Conservation (phyloP, 2,329 filamentous ascomycete species). For the Aspergillus hortae region DNA sequence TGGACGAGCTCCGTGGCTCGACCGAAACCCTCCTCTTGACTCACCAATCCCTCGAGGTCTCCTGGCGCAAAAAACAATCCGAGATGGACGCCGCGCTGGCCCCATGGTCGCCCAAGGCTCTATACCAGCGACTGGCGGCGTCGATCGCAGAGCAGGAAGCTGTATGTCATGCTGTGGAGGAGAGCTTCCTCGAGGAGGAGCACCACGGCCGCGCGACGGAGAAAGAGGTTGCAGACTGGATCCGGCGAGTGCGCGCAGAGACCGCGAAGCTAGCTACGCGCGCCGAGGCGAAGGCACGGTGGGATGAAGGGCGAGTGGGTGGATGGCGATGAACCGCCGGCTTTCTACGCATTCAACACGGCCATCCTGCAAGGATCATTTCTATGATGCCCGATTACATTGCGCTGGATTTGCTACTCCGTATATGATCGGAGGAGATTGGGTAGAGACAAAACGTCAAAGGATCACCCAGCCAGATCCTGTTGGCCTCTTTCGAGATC, state of each 20-base stretch:
- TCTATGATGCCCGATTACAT: too few relatives aligned
- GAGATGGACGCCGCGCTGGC: slow-evolving; percentile 83
- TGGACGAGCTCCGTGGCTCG: slow-evolving; percentile 55
- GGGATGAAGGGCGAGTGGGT: slow-evolving; percentile 93
- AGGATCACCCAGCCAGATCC: slow-evolving; percentile 9
- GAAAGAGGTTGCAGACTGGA: slow-evolving; percentile 81
- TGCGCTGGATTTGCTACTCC: too few relatives aligned
- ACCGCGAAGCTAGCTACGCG: slow-evolving; percentile 75
- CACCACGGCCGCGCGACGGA: slow-evolving; percentile 60
- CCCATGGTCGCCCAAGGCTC: slow-evolving; percentile 78
- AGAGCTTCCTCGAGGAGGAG: slow-evolving; percentile 77
- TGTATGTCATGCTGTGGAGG: slow-evolving; percentile 78
- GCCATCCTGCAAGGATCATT: too few relatives aligned
- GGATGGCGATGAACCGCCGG: slow-evolving; percentile 71
- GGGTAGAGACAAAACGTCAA: too few relatives aligned
- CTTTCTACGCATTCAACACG: too few relatives aligned
- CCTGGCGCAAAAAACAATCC: slow-evolving; percentile 82
- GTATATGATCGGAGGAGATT: too few relatives aligned
- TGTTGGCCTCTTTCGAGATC: slow-evolving; percentile 20
- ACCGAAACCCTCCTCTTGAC: slow-evolving; percentile 79
- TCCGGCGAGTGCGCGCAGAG: slow-evolving; percentile 74
- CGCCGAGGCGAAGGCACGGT: slow-evolving; percentile 82
- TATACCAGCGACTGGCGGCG: slow-evolving; percentile 77
- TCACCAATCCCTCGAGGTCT: slow-evolving; percentile 82
- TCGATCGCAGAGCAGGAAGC: slow-evolving; percentile 78